Percentiles rank a stretch among this genome's conserved stretches.
Conservation (phyloP, 129 eudicot species). For the Flaveria robusta region DNA sequence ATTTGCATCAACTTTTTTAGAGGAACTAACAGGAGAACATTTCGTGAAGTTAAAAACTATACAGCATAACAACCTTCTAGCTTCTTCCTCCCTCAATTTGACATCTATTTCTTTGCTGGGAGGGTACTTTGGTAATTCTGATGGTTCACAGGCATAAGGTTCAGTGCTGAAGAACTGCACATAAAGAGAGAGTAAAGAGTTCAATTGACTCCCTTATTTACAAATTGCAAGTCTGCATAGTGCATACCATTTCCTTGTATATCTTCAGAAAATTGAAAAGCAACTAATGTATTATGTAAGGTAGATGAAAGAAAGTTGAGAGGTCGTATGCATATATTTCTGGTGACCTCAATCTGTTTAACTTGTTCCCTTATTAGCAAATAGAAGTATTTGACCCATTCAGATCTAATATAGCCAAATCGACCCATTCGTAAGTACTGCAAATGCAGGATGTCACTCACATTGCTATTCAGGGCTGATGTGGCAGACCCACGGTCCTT, state of each 20-base stretch:
- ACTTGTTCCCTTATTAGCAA: too few species aligned
- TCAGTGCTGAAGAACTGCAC: slow-evolving; percentile 71
- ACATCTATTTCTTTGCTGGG: slow-evolving; percentile 91
- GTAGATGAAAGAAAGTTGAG: too few species aligned
- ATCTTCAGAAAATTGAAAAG: too few species aligned
- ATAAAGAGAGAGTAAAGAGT: slow-evolving; percentile 19
- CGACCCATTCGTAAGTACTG: not conserved
- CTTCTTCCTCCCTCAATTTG: slow-evolving; percentile 79
- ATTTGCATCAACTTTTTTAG: slow-evolving; percentile 17
- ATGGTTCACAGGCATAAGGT: slow-evolving; percentile 84
- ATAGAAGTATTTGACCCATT: too few species aligned
- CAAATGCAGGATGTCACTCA: slow-evolving; percentile 40
- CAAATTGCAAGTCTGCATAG: not conserved
- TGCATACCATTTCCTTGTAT: too few species aligned
- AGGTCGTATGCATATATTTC: too few species aligned
- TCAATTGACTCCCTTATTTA: not conserved
- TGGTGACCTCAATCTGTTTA: too few species aligned
- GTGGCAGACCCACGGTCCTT: slow-evolving; percentile 77
- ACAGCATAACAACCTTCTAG: slow-evolving; percentile 58
- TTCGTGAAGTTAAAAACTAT: slow-evolving; percentile 6
- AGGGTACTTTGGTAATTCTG: slow-evolving; percentile 79
- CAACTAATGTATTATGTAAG: too few species aligned
- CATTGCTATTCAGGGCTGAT: slow-evolving; percentile 65
- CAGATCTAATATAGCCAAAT: not conserved
- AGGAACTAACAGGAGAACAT: not conserved